phyloP scores from a whole-genome alignment of 441 rosid species.

The Gossypium gossypioides region DNA sequence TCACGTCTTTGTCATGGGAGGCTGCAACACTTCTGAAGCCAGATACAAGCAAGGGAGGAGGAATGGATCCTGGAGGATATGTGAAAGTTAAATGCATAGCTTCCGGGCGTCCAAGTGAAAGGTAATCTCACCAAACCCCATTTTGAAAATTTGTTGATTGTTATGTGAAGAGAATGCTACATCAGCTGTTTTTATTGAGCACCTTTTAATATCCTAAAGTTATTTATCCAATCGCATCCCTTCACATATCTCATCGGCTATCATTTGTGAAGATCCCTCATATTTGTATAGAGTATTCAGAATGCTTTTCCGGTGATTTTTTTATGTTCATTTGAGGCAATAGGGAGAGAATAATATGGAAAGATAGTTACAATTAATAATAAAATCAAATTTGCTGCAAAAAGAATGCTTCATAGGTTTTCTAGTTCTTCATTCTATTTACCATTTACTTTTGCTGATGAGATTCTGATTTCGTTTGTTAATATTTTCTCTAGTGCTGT shows the following conservation, averaged over 20 bases:
- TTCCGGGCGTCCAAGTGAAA: conserved; percentile 48
- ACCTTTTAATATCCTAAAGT: conserved; percentile 6
- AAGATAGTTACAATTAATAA: conserved; percentile 7
- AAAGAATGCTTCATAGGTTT: background rate
- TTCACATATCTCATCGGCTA: conserved; percentile 10
- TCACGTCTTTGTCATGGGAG: conserved; percentile 68
- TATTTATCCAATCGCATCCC: background rate
- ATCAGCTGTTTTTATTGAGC: background rate
- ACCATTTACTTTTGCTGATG: conserved; percentile 24
- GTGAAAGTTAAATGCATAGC: conserved; percentile 76
- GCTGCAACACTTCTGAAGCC: conserved; percentile 73
- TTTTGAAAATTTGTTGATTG: conserved; percentile 4
- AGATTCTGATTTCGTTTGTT: conserved; percentile 15
- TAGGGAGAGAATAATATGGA: background rate
- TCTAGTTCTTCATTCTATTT: background rate
- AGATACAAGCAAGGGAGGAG: conserved; percentile 63
- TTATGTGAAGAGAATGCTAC: background rate
- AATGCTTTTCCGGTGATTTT: background rate
- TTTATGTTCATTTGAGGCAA: conserved; percentile 4
- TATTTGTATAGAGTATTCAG: background rate
- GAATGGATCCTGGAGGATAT: conserved; percentile 80
- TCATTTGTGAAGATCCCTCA: background rate
- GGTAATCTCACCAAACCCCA: conserved; percentile 32
- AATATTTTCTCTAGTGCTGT: conserved; percentile 34
- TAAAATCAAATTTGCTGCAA: conserved; percentile 5